Evolutionary conservation across 768 basidiomycete species (phyloP).

Genomic region (Boletus rufocinnamomeus): DNA sequence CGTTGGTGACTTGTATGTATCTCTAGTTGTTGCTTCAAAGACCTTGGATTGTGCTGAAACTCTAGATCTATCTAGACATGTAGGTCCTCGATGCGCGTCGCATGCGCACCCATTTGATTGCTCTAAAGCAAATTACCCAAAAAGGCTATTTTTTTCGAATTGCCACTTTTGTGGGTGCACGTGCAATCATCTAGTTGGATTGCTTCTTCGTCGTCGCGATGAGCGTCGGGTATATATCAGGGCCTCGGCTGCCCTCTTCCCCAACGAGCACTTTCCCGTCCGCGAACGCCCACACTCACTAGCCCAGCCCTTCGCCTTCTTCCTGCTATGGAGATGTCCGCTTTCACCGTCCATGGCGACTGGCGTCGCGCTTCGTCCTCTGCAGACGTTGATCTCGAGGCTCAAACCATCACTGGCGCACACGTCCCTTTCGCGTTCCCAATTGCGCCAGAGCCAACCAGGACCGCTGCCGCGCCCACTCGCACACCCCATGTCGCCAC

Average conservation of each 20-base stretch:
- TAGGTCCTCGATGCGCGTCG: too few relatives aligned
- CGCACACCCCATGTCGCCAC: slow-evolving; percentile 4
- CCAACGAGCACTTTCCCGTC: background rate
- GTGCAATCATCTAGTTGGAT: background rate
- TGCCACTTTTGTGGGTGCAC: background rate
- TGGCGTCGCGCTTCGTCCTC: slow-evolving; percentile 18
- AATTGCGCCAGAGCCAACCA: slow-evolving; percentile 4
- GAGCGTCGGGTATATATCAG: slow-evolving; percentile 4
- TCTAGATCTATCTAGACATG: background rate
- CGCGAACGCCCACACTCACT: background rate
- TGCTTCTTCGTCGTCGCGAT: background rate
- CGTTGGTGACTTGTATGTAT: background rate
- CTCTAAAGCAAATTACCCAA: background rate
- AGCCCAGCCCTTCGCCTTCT: background rate
- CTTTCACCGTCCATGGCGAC: slow-evolving; percentile 14
- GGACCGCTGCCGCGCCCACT: slow-evolving; percentile 3
- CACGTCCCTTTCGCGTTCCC: slow-evolving; percentile 10
- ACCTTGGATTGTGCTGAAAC: background rate
- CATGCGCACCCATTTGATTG: too few relatives aligned
- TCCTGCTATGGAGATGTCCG: slow-evolving; percentile 4
- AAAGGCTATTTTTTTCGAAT: slow-evolving; percentile 9
- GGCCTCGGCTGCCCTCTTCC: background rate
- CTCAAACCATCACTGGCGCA: slow-evolving; percentile 16
- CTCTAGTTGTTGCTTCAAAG: slow-evolving; percentile 4
- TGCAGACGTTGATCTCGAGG: slow-evolving; percentile 15